Evolutionary conservation across 352 stramenopile species (phyloP), one percentile per base, ranked within the genome.

Genomic region (Phytophthora fragariae): DNA sequence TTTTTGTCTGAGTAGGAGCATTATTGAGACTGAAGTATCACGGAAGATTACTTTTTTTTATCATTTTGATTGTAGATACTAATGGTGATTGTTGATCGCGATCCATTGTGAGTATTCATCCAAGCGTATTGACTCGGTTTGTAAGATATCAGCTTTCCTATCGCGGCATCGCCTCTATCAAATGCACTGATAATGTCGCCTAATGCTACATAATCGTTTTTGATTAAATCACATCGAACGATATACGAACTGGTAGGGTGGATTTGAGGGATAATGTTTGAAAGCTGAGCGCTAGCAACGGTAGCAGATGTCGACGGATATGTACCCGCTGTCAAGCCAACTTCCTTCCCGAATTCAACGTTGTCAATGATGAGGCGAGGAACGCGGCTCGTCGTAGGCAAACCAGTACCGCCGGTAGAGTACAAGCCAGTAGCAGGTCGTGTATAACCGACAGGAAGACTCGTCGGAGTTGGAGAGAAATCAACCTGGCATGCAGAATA

Each of bases 351-450:
- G 31, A 75, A 75, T 0, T n/a, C 15, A 41, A 15, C 46, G 14
- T 72, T 76, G 49, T 76, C 46, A 7, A 76, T 76, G 3, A 72
- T 68, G 0, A 76, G 1, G 4, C 69, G 68, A 37, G 68, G 68
- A 0, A 65, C 61, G 1, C 61, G 55, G 0, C 55, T 54, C 0
- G 62, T 70, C 19, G 61, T 70, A 9, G 68, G 68, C 2, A 75
- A 49, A 7, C 68, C 68, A 41, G 61, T 59, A 14, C 68, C 61
- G 0, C 61, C 55, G 6, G 24, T 4, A 3, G 41, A 57, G 35
- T 72, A 72, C 2, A 67, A 27, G 1, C 65, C 52, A n/a, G 31
- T 68, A 1, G 59, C 41, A 1, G 59, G 66, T 29, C 52, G 17
- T 21, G 66, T 68, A 5, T 21, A 61, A n/a, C 37, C 54, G 14